phyloP scores from a whole-genome alignment of 257 asterid species.

The Solanum pennellii region DNA sequence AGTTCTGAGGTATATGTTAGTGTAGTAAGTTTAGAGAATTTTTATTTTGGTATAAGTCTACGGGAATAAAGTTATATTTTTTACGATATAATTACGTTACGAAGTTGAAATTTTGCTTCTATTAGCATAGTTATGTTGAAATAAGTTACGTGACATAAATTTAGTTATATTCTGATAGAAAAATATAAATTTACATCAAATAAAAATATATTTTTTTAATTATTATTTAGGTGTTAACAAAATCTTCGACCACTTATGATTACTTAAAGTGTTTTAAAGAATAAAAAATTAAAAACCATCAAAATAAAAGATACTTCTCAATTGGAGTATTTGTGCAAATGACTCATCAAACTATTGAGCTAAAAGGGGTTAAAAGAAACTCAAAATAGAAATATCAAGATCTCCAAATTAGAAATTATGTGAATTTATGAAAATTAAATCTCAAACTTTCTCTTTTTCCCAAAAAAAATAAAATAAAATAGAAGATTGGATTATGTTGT shows the following conservation, averaged over 20 bases:
- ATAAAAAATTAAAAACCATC: background rate
- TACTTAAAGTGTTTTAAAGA: background rate
- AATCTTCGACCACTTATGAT: background rate
- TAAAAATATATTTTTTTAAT: background rate
- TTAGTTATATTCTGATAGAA: background rate
- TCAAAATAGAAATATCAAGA: background rate
- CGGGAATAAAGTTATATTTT: background rate
- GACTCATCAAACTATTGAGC: background rate
- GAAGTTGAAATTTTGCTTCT: background rate
- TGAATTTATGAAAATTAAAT: background rate
- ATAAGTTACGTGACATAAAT: background rate
- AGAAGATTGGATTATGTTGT: background rate
- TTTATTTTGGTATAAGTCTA: no score
- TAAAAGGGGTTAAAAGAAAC: background rate
- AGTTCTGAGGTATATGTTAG: no score
- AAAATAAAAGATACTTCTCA: background rate
- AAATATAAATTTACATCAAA: background rate
- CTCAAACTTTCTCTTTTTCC: background rate
- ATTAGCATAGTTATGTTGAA: background rate
- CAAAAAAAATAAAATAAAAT: background rate
- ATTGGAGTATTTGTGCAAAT: background rate
- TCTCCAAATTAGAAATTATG: background rate
- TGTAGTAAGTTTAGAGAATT: no score
- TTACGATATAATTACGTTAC: background rate
- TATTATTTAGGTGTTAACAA: background rate